Evolutionary conservation across 257 asterid species (phyloP).

Genomic region (Solanum rostratum): DNA sequence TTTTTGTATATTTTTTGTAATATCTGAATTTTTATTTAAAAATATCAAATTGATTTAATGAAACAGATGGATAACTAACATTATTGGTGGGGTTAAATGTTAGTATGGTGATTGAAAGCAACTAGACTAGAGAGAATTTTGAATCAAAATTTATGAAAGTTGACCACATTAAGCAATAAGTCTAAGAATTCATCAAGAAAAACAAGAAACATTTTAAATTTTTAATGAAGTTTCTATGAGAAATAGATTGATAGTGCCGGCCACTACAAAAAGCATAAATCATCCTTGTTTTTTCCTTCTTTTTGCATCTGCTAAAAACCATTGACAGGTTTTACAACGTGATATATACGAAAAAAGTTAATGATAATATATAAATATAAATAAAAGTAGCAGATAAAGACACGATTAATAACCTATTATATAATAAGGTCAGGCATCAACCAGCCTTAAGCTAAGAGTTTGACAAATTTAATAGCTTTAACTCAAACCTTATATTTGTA

Average conservation of each 20-base stretch:
- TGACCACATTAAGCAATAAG: not conserved
- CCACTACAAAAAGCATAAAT: constrained; percentile 20
- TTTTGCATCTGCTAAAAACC: too few relatives aligned
- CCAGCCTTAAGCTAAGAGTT: too few relatives aligned
- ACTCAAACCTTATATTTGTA: not conserved
- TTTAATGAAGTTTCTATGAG: not conserved
- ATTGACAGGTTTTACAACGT: too few relatives aligned
- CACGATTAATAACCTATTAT: too few relatives aligned
- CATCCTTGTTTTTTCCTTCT: constrained; percentile 20
- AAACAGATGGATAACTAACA: too few relatives aligned
- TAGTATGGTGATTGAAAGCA: not conserved
- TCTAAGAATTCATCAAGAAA: not conserved
- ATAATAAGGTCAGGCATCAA: too few relatives aligned
- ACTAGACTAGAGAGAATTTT: not conserved
- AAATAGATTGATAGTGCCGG: constrained; percentile 32
- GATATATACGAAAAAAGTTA: too few relatives aligned
- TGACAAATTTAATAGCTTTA: not conserved
- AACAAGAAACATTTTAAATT: not conserved
- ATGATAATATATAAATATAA: too few relatives aligned
- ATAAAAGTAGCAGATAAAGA: too few relatives aligned
- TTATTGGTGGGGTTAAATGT: not conserved
- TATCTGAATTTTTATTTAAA: too few relatives aligned
- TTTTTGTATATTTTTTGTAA: too few relatives aligned
- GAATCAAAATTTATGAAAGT: not conserved
- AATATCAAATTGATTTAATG: too few relatives aligned